phyloP scores from a whole-genome alignment of 2,329 filamentous ascomycete species.

The Alternaria sp. region DNA sequence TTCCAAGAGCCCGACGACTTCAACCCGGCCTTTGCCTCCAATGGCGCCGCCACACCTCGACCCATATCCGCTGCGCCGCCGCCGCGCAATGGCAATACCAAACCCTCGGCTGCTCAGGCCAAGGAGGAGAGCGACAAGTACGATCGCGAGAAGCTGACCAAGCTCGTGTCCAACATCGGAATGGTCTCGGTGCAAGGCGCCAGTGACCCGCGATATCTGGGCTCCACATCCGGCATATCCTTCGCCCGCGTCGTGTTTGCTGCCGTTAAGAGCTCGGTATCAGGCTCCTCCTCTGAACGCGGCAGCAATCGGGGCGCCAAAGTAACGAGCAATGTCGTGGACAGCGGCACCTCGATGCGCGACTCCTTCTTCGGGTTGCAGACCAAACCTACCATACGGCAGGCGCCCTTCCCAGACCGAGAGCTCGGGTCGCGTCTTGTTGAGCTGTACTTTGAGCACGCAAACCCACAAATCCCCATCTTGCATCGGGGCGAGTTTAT shows the following conservation, averaged over 20 bases:
- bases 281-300: slow-evolving; percentile 65
- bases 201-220: slow-evolving; percentile 80
- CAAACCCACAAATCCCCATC: slow-evolving; percentile 94
- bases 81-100: slow-evolving; percentile 30
- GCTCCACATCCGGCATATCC: slow-evolving; percentile 87
- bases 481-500: slow-evolving; percentile 89
- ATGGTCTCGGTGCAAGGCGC: slow-evolving; percentile 80
- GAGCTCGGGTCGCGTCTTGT: slow-evolving; percentile 76
- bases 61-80: slow-evolving; percentile 19
- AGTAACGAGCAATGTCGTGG: slow-evolving; percentile 53
- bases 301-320: slow-evolving; percentile 67
- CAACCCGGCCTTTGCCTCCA: slow-evolving; percentile 50
- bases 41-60: slow-evolving; percentile 30
- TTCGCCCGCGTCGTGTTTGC: slow-evolving; percentile 95
- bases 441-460: slow-evolving; percentile 90
- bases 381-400: slow-evolving; percentile 84
- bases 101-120: slow-evolving; percentile 20
- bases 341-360: slow-evolving; percentile 79
- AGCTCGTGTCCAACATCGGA: slow-evolving; percentile 71
- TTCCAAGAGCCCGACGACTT: slow-evolving; percentile 76
- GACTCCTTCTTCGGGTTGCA: slow-evolving; percentile 98
- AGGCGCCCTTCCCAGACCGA: slow-evolving; percentile 81
- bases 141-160: slow-evolving; percentile 68
- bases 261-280: slow-evolving; percentile 80
- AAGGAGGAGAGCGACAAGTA: slow-evolving; percentile 56